Evolutionary conservation across 2,329 filamentous ascomycete genomes (phyloP).

Genomic region (Fusarium odoratissimum): DNA sequence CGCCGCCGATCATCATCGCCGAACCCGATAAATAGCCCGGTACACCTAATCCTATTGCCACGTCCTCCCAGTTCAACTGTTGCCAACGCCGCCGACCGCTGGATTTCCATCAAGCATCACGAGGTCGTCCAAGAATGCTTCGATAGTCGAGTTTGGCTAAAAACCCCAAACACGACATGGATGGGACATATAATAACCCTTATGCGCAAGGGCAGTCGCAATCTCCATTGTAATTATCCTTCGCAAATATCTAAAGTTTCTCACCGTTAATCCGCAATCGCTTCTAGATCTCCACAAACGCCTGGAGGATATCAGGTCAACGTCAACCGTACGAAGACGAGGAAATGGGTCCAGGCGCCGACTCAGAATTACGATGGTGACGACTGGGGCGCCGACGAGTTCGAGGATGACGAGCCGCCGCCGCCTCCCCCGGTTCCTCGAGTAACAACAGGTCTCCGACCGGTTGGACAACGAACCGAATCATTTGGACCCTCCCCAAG

Average conservation of each 20-base stretch:
- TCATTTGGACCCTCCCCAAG: constrained; percentile 41
- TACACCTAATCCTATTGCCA: constrained; percentile 22
- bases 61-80: constrained; percentile 7
- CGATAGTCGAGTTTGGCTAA: constrained; percentile 30
- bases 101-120: constrained; percentile 1
- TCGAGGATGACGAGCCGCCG: constrained; percentile 66
- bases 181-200: constrained; percentile 47
- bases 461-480: constrained; percentile 48
- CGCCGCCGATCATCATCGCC: constrained; percentile 29
- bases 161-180: constrained; percentile 42
- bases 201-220: constrained; percentile 46
- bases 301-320: constrained; percentile 77
- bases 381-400: constrained; percentile 85
- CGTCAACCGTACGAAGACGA: constrained; percentile 88
- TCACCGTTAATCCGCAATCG: constrained; percentile 21
- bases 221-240: constrained; percentile 43
- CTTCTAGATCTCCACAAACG: constrained; percentile 47
- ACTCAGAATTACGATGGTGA: constrained; percentile 89
- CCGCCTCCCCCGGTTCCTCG: constrained; percentile 48
- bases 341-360: constrained; percentile 95
- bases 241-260: not conserved
- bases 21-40: constrained; percentile 26
- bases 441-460: constrained; percentile 45
- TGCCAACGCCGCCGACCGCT: constrained; percentile 11
- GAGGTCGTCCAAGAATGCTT: constrained; percentile 39